Base-by-base conservation (phyloP, 352 stramenopile genomes). In the Pythium phragmiticola region DNA sequence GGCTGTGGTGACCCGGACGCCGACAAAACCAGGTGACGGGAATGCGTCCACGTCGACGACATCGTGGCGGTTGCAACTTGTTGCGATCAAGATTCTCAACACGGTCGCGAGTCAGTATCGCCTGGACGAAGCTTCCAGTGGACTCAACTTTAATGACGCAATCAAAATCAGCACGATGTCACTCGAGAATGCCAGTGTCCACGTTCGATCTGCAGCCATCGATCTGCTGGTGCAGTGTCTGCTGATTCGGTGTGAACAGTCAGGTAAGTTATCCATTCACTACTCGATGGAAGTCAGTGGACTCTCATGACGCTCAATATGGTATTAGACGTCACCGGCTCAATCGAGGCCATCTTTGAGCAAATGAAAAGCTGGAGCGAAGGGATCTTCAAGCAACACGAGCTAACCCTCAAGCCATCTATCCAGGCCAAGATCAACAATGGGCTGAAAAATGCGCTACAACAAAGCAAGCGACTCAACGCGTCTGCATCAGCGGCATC, bases 381-480 rank as follows among this genome's bases (percentile, higher is more conserved):
- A 46, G 82, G 79, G 2, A 72, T 90, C 23, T 87, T 94, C 47
- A 88, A 88, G 36, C 75, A 91, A 60, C 75, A 92, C 26, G 88
- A 87, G 30, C 64, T 87, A 23, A 58, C 65, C 8, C 52, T 91
- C 2, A 94, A 94, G 53, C 82, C 85, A 0, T 89, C 83, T 0
- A 86, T 92, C 19, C 83, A 91, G 42, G 83, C 80, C 0, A 92
- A 89, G 66, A 91, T 94, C 73, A 92, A 92, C 68, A 92, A 78
- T 19, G 83, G 85, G 19, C 68, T 92, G 9, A 88, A 84, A 48
- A 82, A 76, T 47, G 81, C 80, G 0, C 59, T 94, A 0, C 75
- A 85, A 11, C 76, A 82, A 33, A 91, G 83, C 55, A 92, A 92
- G 42, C 73, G 83, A 1, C 63, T 94, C 9, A 75, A 70, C 12